Evolutionary conservation across 2,329 filamentous ascomycete species (phyloP).

Genomic region (Rhinocladiella similis): DNA sequence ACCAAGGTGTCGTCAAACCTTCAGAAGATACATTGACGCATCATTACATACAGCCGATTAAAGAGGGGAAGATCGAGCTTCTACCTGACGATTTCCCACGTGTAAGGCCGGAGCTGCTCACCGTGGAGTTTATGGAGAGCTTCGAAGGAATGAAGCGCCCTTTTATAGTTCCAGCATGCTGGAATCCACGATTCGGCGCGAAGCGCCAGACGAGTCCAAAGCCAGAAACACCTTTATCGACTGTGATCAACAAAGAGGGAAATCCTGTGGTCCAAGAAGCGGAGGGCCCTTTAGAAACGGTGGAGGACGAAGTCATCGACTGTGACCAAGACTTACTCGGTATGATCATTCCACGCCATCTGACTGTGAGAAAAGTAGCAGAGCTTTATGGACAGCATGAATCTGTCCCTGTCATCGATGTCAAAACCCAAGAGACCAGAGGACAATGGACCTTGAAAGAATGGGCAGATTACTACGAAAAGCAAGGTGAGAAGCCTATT

Average conservation of each 20-base stretch:
- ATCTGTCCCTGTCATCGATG: constrained; percentile 64
- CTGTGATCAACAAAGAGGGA: constrained; percentile 11
- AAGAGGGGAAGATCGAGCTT: constrained; percentile 63
- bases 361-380: constrained; percentile 64
- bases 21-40: constrained; percentile 65
- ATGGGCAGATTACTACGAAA: constrained; percentile 69
- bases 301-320: constrained; percentile 50
- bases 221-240: not conserved
- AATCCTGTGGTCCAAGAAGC: not conserved
- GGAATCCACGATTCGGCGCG: constrained; percentile 53
- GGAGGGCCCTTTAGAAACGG: not conserved
- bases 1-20: constrained; percentile 65
- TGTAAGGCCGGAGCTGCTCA: constrained; percentile 63
- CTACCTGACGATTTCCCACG: constrained; percentile 63
- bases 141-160: constrained; percentile 65
- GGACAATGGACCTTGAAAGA: constrained; percentile 65
- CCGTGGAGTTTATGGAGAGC: constrained; percentile 63
- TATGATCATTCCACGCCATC: constrained; percentile 66
- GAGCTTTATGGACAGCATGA: constrained; percentile 65
- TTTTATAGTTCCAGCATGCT: constrained; percentile 63
- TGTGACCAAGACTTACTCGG: constrained; percentile 65
- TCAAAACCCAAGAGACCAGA: constrained; percentile 67
- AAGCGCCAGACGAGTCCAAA: not conserved
- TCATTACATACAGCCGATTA: constrained; percentile 68
- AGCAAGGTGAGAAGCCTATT: constrained; percentile 59